Evolutionary conservation across 2,329 filamentous ascomycete genomes (phyloP).

Genomic region (Trichoderma gracile): DNA sequence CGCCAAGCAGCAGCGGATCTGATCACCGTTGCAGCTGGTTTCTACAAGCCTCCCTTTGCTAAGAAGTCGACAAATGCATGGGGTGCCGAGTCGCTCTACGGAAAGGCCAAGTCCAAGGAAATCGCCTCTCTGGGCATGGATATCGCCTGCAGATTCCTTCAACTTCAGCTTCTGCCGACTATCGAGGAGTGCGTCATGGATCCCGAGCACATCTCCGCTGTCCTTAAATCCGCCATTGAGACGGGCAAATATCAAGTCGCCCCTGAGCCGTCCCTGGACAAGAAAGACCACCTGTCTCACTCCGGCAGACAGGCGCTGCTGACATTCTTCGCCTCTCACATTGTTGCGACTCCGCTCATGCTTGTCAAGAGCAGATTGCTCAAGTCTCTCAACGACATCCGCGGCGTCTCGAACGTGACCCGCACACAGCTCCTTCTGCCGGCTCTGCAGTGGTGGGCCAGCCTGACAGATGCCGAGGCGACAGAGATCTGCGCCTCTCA

Average conservation of each 20-base stretch:
- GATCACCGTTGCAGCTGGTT: slow-evolving; percentile 55
- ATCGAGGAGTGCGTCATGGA: slow-evolving; percentile 88
- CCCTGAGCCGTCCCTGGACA: slow-evolving; percentile 46
- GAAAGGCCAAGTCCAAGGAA: slow-evolving; percentile 45
- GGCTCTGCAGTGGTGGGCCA: slow-evolving; percentile 68
- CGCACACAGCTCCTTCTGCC: slow-evolving; percentile 78
- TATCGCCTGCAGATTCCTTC: slow-evolving; percentile 61
- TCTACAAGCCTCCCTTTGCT: slow-evolving; percentile 44
- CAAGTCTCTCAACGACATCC: slow-evolving; percentile 69
- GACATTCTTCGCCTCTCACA: slow-evolving; percentile 72
- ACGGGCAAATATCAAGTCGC: slow-evolving; percentile 43
- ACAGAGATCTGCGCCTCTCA: slow-evolving; percentile 44
- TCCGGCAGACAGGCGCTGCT: slow-evolving; percentile 65
- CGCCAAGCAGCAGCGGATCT: slow-evolving; percentile 73
- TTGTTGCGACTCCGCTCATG: slow-evolving; percentile 66
- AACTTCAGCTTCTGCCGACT: slow-evolving; percentile 67
- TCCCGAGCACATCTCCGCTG: slow-evolving; percentile 64
- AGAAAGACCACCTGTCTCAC: slow-evolving; percentile 58
- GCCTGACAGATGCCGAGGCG: slow-evolving; percentile 54
- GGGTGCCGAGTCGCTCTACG: slow-evolving; percentile 68
- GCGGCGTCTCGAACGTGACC: slow-evolving; percentile 66
- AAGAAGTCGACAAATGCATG: slow-evolving; percentile 52
- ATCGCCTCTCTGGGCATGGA: slow-evolving; percentile 61
- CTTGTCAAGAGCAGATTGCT: slow-evolving; percentile 71
- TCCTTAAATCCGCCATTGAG: slow-evolving; percentile 51